Conservation (phyloP, 805 yeast species). For the Schwanniomyces occidentalis region DNA sequence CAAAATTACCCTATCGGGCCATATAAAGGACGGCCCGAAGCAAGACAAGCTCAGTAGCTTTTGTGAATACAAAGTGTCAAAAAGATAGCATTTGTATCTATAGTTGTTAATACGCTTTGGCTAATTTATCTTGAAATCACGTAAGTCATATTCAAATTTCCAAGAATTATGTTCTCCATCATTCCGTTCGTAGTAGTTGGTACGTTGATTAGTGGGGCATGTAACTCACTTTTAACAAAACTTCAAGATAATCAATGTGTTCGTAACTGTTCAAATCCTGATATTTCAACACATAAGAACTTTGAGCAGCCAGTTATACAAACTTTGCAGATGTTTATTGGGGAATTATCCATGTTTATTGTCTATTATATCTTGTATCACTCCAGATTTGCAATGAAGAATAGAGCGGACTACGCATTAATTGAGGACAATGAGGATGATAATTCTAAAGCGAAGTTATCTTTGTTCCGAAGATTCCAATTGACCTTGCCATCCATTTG, state of each 20-base stretch:
- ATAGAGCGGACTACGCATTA: constrained; percentile 7
- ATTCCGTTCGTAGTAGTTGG: constrained; percentile 34
- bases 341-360: constrained; percentile 56
- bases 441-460: constrained; percentile 6
- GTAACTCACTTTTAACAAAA: constrained; percentile 74
- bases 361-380: constrained; percentile 34
- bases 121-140: neutral
- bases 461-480: constrained; percentile 18
- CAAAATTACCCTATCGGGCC: constrained; percentile 8
- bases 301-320: constrained; percentile 82
- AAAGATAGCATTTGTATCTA: too few relatives aligned
- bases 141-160: too few relatives aligned
- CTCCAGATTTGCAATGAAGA: constrained; percentile 8
- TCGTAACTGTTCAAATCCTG: constrained; percentile 49
- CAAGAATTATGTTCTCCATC: too few relatives aligned
- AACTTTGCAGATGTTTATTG: constrained; percentile 79
- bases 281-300: constrained; percentile 37
- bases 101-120: too few relatives aligned
- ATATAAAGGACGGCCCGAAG: constrained; percentile 7
- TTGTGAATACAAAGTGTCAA: too few relatives aligned
- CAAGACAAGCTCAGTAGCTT: neutral
- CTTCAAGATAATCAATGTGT: constrained; percentile 77
- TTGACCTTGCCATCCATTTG: constrained; percentile 65
- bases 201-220: constrained; percentile 66
- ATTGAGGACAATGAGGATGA: constrained; percentile 7